Evolutionary conservation across 225 moss, liverwort and hornwort species (phyloP), one percentile per base, ranked within the genome.

Genomic region (Bryum argenteum): DNA sequence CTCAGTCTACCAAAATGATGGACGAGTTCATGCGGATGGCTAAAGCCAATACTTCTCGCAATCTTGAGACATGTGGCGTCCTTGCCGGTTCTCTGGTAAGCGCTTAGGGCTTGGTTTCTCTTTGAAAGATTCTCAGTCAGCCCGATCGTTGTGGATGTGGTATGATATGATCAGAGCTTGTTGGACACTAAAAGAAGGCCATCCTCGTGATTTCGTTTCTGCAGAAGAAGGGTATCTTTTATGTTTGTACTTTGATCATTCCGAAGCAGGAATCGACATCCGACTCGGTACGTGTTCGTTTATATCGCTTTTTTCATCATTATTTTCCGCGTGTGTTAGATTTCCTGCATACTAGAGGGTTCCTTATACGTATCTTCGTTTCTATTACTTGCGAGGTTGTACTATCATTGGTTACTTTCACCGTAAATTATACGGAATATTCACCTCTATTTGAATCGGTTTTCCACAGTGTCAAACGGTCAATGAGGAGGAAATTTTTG

Each of bases 221-320:
- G 76, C 91, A 98, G 98, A 92, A 85, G 79, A 83, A 94, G 54
- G 92, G 94, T 15, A 64, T 81, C 21, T 98, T 98, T 75, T 85
- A 92, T 80, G 89, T 98, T 39, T 94, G 86, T 69, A 89, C 98
- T 26, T 75, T 98, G 40, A 94, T 98, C 73, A 88, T 98, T 63
- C 98, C 98, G 53, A 98, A 98, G 85, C 98, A 98, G 75, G 94
- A 98, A 83, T 77, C 94, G 41, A 98, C 98, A 54, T 94, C 98
- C 71, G 98, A 98, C 80, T 98, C 98, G 71, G 98, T 98, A 80
- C 58, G 98, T 85, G 26, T 70, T 66, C 26, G 45, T 33, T 0
- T 57, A 18, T 73, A 1, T 52, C 43, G 33, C 33, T 33, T 33
- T 33, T 33, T 33, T 2, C 33, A 33, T 2, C 3, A 21, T 44